phyloP scores from a whole-genome alignment of 495 filamentous ascomycete species.

The Penicillium cataractarum region DNA sequence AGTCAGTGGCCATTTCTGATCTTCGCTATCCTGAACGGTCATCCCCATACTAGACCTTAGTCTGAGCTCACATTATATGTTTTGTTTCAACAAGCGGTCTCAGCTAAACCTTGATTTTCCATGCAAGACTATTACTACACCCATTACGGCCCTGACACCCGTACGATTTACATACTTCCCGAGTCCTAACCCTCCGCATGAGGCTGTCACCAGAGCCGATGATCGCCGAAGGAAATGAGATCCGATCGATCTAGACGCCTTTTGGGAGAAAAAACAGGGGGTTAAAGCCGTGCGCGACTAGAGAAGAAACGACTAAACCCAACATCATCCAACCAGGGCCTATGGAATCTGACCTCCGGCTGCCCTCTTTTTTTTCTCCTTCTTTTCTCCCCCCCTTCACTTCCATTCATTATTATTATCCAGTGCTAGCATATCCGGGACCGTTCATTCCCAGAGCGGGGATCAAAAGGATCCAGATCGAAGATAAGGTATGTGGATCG shows the following conservation, averaged over 20 bases:
- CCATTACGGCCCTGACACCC: neutral
- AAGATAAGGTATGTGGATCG: slow-evolving; percentile 15
- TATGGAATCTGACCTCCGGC: neutral
- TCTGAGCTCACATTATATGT: neutral
- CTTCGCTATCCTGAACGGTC: neutral
- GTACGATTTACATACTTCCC: slow-evolving; percentile 11
- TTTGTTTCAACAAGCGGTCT: neutral
- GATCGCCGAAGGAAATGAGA: slow-evolving; percentile 20
- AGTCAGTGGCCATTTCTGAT: neutral
- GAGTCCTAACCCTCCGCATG: slow-evolving; percentile 1
- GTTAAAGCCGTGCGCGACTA: too few species aligned
- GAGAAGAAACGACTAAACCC: too few species aligned
- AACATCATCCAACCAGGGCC: neutral
- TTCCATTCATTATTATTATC: neutral
- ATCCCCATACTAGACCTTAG: neutral
- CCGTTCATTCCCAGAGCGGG: slow-evolving; percentile 8
- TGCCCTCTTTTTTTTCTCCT: neutral
- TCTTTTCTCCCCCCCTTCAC: too few species aligned
- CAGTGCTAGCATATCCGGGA: neutral
- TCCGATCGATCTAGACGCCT: slow-evolving; percentile 21
- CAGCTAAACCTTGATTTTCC: too few species aligned
- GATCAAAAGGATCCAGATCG: neutral
- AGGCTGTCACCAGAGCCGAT: slow-evolving; percentile 9
- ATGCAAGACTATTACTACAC: too few species aligned
- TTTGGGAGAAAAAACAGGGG: neutral